Percentiles rank a stretch among this genome's conserved stretches.
These are phyloP conservation scores for Bolboschoenus planiculmis DNA, from an alignment of 176 grass and related monocot genomes.

Conservation along the genomic window DNA sequence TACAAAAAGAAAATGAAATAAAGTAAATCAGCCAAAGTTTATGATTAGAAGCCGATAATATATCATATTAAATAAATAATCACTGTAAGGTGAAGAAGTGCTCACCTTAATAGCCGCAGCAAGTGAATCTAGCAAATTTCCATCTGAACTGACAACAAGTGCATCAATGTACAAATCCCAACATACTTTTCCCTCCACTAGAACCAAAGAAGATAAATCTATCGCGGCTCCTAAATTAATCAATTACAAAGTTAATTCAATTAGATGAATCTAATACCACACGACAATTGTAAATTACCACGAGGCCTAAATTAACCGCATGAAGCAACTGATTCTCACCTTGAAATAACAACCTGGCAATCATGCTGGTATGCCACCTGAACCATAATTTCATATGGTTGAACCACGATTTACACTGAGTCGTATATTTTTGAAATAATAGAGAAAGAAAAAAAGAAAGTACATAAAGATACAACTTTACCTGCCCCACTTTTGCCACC, in stretches of 20 bases:
- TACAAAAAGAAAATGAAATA: conserved; percentile 11
- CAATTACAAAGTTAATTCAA: conserved; percentile 19
- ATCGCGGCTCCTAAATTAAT: conserved; percentile 68
- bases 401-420: background rate
- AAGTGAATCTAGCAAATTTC: conserved; percentile 84
- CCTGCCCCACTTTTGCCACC: conserved; percentile 89
- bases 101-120: conserved; percentile 80
- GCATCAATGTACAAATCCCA: conserved; percentile 86
- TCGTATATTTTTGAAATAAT: background rate
- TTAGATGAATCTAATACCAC: background rate
- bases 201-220: conserved; percentile 67
- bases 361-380: background rate
- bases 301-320: background rate
- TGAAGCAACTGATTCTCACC: background rate
- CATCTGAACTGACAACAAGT: conserved; percentile 89
- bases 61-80: too few species aligned
- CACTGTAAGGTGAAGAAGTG: background rate
- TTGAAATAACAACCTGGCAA: background rate
- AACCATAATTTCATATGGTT: background rate
- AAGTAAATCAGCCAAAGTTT: background rate
- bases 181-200: conserved; percentile 85
- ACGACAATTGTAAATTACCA: background rate
- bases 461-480: conserved; percentile 19
- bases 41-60: background rate
- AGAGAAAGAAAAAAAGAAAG: background rate